Evolutionary conservation across 2,329 filamentous ascomycete species (phyloP), one percentile per base, ranked within the genome.

Genomic region (Chaetoscypha palmicola): DNA sequence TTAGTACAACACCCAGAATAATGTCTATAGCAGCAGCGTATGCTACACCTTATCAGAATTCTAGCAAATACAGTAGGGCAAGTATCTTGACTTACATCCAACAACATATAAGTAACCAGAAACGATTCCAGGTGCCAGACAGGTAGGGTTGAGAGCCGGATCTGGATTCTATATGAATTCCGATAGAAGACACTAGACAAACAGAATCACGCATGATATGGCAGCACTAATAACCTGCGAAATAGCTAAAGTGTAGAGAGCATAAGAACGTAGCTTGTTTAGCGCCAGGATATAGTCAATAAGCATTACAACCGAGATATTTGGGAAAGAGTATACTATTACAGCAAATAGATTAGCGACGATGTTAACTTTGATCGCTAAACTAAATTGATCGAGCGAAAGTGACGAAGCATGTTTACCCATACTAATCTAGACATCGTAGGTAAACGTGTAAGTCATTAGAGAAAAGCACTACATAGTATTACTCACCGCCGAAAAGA

Each of bases 21-120:
- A 38, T 28, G 22, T 38, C 36, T 8, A 17, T 28, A 16, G 17
- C 14, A 7, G 36, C 36, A 4, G 23, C 36, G 12, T 38, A 38
- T 4, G 36, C 36, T 38, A 38, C 22, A 21, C 26, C 8, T 3
- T 14, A 9, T 5, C 28, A 9, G 17, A 23, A 14, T 38, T 28
- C 7, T 7, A 14, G 7, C 11, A 14, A 8, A 5, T 17, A 9
- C 14, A 38, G 2, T 2, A 26, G 11, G 12, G 11, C n/a, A 14
- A 12, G 8, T 12, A 10, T 37, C 9, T 21, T 11, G n/a, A 38
- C 36, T 28, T 28, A 38, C 36, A 26, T 26, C 36, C 36, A 26
- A 38, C 36, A 28, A 38, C 26, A 14, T 38, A 38, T 14, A 23
- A 38, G 28, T 38, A 38, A n/a, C 36, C 36, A 26, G 23, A 38